Base-by-base conservation (phyloP, 495 filamentous ascomycete genomes). In the Aspergillus taichungensis region DNA sequence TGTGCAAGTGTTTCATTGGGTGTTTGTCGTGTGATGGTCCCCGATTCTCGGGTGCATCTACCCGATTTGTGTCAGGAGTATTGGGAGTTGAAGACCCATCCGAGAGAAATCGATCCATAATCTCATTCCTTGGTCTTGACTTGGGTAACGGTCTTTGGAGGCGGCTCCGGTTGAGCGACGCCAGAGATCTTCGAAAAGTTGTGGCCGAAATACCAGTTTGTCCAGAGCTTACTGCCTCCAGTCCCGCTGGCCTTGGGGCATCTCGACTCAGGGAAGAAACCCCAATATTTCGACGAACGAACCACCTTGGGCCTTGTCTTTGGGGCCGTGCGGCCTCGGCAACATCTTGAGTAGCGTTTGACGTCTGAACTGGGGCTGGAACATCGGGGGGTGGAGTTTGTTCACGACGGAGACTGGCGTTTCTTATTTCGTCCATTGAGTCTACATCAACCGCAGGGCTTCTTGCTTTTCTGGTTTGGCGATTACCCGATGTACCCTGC, bases 41-140 rank as follows among this genome's bases (percentile, higher is more conserved):
- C 38, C 18, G 14, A 40, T 41, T 13, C 14, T 30, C 39, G 28
- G 10, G 8, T 30, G 31, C 24, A 13, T 24, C n/a, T 18, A 27
- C 24, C 33, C 24, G 31, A 8, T 24, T 13, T 4, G 13, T 11
- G 1, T 13, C 28, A 36, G 7, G 13, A 27, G 46, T 27, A 18
- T 12, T 40, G 43, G 42, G 11, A 27, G 43, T 30, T n/a, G 34
- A 27, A 6, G 43, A 44, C 35, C 32, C 52, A 30, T 54, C 56
- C 3, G 54, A 47, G 29, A 73, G 57, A 40, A 59, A 73, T n/a
- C 69, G 64, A 50, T 70, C 55, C 4, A 73, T 47, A 18, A 66
- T 53, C 38, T 67, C 37, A 18, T 59, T 66, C 3, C 48, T 50
- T 18, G 47, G 56, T 24, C 46, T 46, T 0, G 40, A 14, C 13